Base-by-base conservation (phyloP, 2,329 filamentous ascomycete species). In the Alternaria infectoria region DNA sequence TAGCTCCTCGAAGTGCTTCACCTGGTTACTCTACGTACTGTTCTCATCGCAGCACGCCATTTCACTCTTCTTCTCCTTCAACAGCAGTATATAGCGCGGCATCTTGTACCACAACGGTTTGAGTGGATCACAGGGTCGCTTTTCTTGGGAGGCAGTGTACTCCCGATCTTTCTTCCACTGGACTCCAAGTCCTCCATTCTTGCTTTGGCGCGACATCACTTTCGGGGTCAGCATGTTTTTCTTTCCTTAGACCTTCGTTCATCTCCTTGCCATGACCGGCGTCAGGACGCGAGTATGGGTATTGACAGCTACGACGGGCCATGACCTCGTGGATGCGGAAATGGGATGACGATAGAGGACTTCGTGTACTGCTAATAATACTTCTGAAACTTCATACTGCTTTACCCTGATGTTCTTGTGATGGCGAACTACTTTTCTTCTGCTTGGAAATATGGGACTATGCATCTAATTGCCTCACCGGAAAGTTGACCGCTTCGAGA, bases 401-500 rank as follows among this genome's bases (percentile, higher is more conserved):
- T 8, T 6, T 60, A 44, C 10, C 44, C 36, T 36, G 21, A 17
- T 43, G 23, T 43, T 44, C 26, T 59, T n/a, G 23, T 44, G 36
- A 54, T 32, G n/a, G 40, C 9, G 23, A 54, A 57, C 2, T 49
- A 32, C 5, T 52, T 21, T 10, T 7, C 26, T 2, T 40, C 13
- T 19, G 58, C 55, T 52, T 51, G 79, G 0, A 8, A 81, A 3
- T 79, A 78, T 62, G 79, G 69, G 63, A 67, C 77, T 49, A 54
- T 62, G 2, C 26, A 43, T 54, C 21, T 28, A 40, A 15, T 44
- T 54, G 15, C 11, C 44, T 55, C 8, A 54, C 50, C 13, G 40
- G 26, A 13, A 72, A 72, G 7, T 59, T 61, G n/a, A 72, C 45
- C 12, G 47, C 62, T 45, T 69, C 71, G 30, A 75, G 47, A 57